Conservation (phyloP, 2,329 filamentous ascomycete genomes). For the Xylaria sp. region DNA sequence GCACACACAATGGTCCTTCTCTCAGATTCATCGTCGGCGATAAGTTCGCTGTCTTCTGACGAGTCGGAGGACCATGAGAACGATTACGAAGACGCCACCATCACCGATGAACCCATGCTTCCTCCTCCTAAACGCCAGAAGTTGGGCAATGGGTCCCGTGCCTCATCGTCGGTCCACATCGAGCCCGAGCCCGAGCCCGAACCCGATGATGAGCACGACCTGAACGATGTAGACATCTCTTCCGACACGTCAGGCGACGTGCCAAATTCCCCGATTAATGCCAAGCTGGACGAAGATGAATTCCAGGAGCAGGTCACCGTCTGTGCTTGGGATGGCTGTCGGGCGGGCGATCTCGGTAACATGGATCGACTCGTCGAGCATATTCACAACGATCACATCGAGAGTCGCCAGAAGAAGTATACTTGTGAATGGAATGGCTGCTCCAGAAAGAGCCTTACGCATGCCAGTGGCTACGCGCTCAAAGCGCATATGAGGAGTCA, state of each 20-base stretch:
- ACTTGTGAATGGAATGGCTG: constrained; percentile 98
- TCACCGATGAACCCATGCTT: constrained; percentile 27
- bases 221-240: constrained; percentile 67
- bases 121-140: constrained; percentile 36
- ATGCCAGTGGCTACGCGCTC: constrained; percentile 91
- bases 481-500: constrained; percentile 98
- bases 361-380: constrained; percentile 80
- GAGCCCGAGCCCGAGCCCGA: constrained; percentile 46
- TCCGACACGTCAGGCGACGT: constrained; percentile 86
- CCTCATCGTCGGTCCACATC: constrained; percentile 46
- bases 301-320: constrained; percentile 71
- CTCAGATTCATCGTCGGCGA: constrained; percentile 32
- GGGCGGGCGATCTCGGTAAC: constrained; percentile 64
- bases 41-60: constrained; percentile 32
- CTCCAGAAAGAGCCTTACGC: constrained; percentile 77
- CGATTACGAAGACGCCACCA: constrained; percentile 28
- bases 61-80: constrained; percentile 32
- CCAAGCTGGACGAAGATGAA: constrained; percentile 68
- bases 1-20: constrained; percentile 27
- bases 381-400: constrained; percentile 90
- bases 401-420: constrained; percentile 89
- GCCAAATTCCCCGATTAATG: constrained; percentile 62
- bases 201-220: constrained; percentile 33
- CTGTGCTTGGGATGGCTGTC: constrained; percentile 74
- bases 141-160: constrained; percentile 32